Evolutionary conservation across 106 monocot species (phyloP).

Genomic region (Platanthera guangdongensis): DNA sequence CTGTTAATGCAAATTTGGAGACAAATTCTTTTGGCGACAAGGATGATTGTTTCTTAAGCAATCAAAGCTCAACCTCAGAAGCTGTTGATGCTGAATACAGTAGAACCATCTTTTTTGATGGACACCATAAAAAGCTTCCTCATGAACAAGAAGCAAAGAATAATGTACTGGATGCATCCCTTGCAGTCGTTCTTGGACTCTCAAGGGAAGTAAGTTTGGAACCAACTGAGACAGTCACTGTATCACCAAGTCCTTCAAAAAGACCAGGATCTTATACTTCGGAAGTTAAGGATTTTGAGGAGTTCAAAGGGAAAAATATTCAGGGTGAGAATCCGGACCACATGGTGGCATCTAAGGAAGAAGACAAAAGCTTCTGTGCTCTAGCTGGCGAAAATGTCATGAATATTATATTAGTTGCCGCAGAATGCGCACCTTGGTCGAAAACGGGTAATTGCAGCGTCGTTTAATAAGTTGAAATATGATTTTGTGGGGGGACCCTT

Average conservation of each 20-base stretch:
- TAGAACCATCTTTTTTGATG: background rate
- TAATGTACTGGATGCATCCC: background rate
- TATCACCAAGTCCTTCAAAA: constrained; percentile 14
- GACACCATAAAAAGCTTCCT: background rate
- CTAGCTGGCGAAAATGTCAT: constrained; percentile 59
- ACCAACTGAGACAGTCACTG: background rate
- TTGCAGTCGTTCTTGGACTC: background rate
- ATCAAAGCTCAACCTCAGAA: background rate
- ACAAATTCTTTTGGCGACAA: background rate
- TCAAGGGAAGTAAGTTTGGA: constrained; percentile 1
- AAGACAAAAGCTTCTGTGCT: constrained; percentile 18
- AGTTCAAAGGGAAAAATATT: constrained; percentile 5
- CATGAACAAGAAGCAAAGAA: background rate
- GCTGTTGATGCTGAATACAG: constrained; percentile 1
- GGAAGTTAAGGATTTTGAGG: constrained; percentile 5
- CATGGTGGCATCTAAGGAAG: constrained; percentile 19
- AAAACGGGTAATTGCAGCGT: constrained; percentile 57
- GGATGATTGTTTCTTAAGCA: background rate
- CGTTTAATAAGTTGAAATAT: background rate
- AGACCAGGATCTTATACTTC: constrained; percentile 4
- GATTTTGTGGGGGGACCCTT: background rate
- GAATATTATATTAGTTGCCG: constrained; percentile 69
- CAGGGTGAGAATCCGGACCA: constrained; percentile 3
- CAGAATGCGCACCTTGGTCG: constrained; percentile 91
- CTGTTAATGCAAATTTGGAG: constrained; percentile 13